Evolutionary conservation across 345 rosid species (phyloP).

Genomic region (Iberis pinnata): DNA sequence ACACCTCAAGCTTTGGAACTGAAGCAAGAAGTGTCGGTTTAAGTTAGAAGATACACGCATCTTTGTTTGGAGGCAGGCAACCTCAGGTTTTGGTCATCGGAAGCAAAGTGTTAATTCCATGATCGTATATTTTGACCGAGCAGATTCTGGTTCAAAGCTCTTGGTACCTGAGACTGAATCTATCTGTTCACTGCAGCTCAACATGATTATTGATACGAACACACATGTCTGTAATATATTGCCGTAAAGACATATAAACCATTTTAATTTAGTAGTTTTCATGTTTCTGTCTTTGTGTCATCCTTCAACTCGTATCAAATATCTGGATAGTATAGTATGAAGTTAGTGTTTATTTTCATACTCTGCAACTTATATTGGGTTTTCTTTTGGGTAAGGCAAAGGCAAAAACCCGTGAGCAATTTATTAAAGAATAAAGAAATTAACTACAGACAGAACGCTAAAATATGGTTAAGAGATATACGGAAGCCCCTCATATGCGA

Average conservation of each 20-base stretch:
- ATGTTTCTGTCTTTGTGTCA: constrained; percentile 1
- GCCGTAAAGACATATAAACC: neutral
- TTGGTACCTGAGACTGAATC: constrained; percentile 17
- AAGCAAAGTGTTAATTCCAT: constrained; percentile 17
- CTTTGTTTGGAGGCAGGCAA: constrained; percentile 18
- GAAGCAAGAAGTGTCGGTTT: constrained; percentile 29
- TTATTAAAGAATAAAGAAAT: too few relatives aligned
- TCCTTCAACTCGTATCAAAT: too few relatives aligned
- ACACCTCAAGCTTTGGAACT: constrained; percentile 31
- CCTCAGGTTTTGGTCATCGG: constrained; percentile 25
- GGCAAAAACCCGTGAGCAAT: too few relatives aligned
- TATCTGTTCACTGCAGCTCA: constrained; percentile 16
- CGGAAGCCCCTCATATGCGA: too few relatives aligned
- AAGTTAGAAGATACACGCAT: constrained; percentile 14
- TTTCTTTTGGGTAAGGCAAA: too few relatives aligned
- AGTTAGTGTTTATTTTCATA: too few relatives aligned
- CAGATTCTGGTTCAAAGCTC: constrained; percentile 17
- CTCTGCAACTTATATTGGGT: too few relatives aligned
- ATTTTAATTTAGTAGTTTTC: constrained; percentile 5
- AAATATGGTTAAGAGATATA: too few relatives aligned
- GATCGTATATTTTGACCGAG: neutral
- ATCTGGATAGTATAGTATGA: too few relatives aligned
- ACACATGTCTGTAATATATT: constrained; percentile 18
- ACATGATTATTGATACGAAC: constrained; percentile 22
- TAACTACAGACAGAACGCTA: too few relatives aligned